A percentile compares a stretch with the other conserved stretches of the same genome.
Conservation (phyloP, 352 stramenopile genomes). For the Globisporangium recalcitrans region DNA sequence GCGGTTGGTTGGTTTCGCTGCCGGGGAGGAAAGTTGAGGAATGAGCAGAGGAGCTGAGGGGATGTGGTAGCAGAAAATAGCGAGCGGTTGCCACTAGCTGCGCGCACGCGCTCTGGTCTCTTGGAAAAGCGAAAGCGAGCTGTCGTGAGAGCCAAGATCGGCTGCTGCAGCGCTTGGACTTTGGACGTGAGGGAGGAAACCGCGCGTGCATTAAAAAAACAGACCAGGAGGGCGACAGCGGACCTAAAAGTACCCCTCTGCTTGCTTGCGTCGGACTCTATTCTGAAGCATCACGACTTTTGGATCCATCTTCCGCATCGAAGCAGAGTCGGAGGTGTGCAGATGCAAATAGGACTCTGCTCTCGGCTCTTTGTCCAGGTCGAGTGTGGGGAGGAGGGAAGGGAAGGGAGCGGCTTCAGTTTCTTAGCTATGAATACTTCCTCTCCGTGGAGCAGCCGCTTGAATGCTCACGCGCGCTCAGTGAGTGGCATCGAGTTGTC, state of each 20-base stretch:
- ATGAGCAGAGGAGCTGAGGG: neutral
- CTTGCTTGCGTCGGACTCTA: neutral
- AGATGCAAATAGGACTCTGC: neutral
- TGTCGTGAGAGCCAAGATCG: neutral
- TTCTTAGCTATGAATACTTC: slow-evolving; percentile 12
- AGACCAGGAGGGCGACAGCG: neutral
- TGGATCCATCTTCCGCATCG: no score
- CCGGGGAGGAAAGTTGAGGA: slow-evolving; percentile 10
- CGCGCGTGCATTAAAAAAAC: neutral
- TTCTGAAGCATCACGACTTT: no score
- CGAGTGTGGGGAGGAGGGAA: no score
- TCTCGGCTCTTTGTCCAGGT: no score
- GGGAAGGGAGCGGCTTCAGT: no score
- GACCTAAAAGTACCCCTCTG: neutral
- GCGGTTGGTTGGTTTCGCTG: slow-evolving; percentile 11
- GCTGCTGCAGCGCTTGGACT: neutral
- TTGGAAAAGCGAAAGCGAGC: neutral
- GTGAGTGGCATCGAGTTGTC: neutral
- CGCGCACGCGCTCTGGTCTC: neutral
- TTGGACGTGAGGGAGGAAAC: neutral
- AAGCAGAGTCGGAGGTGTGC: no score
- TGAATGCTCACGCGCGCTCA: no score
- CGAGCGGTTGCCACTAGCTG: slow-evolving; percentile 2
- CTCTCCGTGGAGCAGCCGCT: no score
- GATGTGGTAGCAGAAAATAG: slow-evolving; percentile 6